These are phyloP conservation scores for Cryptosporidium muris DNA, from an alignment of 169 alveolate species.

Conservation along the genomic window DNA sequence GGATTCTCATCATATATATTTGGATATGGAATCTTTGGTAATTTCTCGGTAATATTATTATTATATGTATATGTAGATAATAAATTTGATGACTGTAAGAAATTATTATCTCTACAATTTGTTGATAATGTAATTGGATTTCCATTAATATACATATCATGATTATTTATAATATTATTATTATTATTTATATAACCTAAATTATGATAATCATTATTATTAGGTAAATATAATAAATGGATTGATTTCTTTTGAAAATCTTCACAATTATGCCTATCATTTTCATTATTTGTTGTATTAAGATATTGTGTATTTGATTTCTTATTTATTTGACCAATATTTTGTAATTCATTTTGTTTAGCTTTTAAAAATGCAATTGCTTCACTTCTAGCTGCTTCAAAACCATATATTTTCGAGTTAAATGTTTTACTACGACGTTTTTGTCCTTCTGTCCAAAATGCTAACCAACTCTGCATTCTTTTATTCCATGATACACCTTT, in stretches of 20 bases:
- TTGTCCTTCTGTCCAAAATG: slow-evolving; percentile 69
- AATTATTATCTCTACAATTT: too few species aligned
- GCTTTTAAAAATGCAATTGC: slow-evolving; percentile 69
- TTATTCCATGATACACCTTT: slow-evolving; percentile 67
- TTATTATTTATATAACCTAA: not conserved
- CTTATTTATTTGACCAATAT: slow-evolving; percentile 49
- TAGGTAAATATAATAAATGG: slow-evolving; percentile 20
- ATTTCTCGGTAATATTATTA: too few species aligned
- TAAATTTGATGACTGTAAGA: too few species aligned
- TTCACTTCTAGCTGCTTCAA: slow-evolving; percentile 65
- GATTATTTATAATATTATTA: not conserved
- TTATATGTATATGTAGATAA: too few species aligned
- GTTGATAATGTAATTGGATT: not conserved
- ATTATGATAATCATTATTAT: not conserved
- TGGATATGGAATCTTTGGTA: too few species aligned
- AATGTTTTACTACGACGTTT: slow-evolving; percentile 57
- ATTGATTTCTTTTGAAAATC: slow-evolving; percentile 16
- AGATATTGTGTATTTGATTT: not conserved
- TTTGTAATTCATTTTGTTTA: slow-evolving; percentile 53
- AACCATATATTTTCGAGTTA: slow-evolving; percentile 58
- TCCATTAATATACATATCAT: not conserved
- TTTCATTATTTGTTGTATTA: slow-evolving; percentile 11
- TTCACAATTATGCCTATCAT: slow-evolving; percentile 3
- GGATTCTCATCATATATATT: too few species aligned
- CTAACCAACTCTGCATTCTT: slow-evolving; percentile 65